Conservation (phyloP, 2,329 filamentous ascomycete species). For the Zymoseptoria passerinii region DNA sequence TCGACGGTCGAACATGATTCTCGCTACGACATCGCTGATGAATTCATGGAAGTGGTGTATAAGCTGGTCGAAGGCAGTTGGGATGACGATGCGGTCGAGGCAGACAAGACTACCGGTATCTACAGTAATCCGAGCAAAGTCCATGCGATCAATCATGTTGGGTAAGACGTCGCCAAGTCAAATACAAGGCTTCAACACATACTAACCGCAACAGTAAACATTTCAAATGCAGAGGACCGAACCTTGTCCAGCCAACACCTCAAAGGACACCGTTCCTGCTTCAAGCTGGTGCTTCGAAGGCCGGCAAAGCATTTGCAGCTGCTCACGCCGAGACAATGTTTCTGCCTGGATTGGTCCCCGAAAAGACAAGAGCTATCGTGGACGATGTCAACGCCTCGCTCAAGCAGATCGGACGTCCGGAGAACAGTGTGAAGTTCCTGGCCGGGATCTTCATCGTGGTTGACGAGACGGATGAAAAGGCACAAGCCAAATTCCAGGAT, state of each 20-base stretch:
- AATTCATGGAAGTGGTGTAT: constrained; percentile 33
- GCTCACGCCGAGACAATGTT: constrained; percentile 41
- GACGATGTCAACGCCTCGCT: constrained; percentile 36
- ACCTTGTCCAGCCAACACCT: constrained; percentile 48
- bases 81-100: constrained; percentile 31
- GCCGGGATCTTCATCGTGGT: constrained; percentile 39
- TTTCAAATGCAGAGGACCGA: constrained; percentile 38
- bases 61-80: constrained; percentile 27
- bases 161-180: constrained; percentile 3
- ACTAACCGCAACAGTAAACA: constrained; percentile 24
- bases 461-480: constrained; percentile 38
- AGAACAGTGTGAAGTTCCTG: constrained; percentile 37
- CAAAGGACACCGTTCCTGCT: constrained; percentile 51
- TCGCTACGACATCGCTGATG: constrained; percentile 42
- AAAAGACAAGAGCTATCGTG: constrained; percentile 35
- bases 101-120: constrained; percentile 49
- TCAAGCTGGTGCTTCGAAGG: constrained; percentile 41
- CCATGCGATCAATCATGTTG: constrained; percentile 39
- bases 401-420: constrained; percentile 32
- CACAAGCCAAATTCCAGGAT: constrained; percentile 36
- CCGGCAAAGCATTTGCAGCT: constrained; percentile 40
- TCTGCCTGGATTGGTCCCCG: constrained; percentile 37
- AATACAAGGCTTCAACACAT: background rate
- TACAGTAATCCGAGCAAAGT: constrained; percentile 52
- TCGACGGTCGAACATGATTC: constrained; percentile 43